Evolutionary conservation across 257 asterid genomes (phyloP), one percentile per base, ranked within the genome.

Genomic region (Nemophila menziesii): DNA sequence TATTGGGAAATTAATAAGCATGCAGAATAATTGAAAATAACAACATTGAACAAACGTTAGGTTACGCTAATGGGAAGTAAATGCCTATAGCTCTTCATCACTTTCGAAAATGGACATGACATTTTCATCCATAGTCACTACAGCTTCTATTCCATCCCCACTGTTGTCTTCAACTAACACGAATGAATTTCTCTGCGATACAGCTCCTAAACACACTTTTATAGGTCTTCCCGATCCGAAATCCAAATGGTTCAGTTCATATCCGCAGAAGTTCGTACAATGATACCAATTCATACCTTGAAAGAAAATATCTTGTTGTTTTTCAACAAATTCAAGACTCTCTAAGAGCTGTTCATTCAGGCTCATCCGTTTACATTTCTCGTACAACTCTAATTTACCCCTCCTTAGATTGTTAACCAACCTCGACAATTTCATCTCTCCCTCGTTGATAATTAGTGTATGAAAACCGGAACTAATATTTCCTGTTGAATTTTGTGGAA

Each of bases 141-240:
- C n/a, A n/a, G n/a, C n/a, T n/a, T n/a, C n/a, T n/a, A n/a, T n/a
- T n/a, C n/a, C n/a, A n/a, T n/a, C n/a, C n/a, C n/a, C n/a, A n/a
- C n/a, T n/a, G n/a, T n/a, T 24, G 9, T 29, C 36, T 33, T 41
- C 61, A 18, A 46, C 20, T 16, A 53, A 16, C 20, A 20, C 5
- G 16, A 47, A 15, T 11, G 4, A 45, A 5, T 43, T 60, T n/a
- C 40, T 27, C 1, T 33, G 7, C 3, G 22, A 19, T 0, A 33
- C 22, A 9, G 20, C 22, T 4, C 29, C 36, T 2, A 52, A 6
- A 21, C 61, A 19, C 37, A 53, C 66, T 5, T 22, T 27, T 16
- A 14, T 23, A 2, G 67, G 61, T 23, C 18, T 22, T 23, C 56
- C 67, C 67, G 61, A 61, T 9, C 67, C 56, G 38, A 46, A 60